phyloP scores from a whole-genome alignment of 257 asterid species.

The Petunia secreta region DNA sequence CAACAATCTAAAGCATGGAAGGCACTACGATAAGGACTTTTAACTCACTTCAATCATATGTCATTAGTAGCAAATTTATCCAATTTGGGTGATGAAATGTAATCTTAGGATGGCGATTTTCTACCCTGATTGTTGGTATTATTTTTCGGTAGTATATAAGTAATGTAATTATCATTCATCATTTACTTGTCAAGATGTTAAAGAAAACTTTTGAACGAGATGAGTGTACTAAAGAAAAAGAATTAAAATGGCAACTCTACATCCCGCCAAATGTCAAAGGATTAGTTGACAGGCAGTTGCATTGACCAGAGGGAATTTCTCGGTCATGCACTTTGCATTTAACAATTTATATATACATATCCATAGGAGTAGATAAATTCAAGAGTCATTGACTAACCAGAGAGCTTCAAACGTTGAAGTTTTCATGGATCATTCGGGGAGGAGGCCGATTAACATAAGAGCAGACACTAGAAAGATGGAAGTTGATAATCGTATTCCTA shows the following conservation, averaged over 20 bases:
- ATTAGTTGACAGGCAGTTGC: background rate
- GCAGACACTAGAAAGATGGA: conserved; percentile 48
- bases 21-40: too few species aligned
- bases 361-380: background rate
- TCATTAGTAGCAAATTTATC: too few species aligned
- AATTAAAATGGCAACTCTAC: background rate
- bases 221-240: background rate
- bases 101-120: too few species aligned
- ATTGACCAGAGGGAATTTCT: background rate
- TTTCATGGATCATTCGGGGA: conserved; percentile 26
- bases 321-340: background rate
- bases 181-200: too few species aligned
- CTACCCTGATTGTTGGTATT: too few species aligned
- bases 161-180: too few species aligned
- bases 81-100: too few species aligned
- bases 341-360: too few species aligned
- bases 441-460: conserved; percentile 39
- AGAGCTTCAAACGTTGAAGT: background rate
- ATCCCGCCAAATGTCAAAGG: background rate
- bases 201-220: too few species aligned
- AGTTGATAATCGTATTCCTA: conserved; percentile 75
- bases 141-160: too few species aligned
- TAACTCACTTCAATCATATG: too few species aligned
- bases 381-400: background rate
- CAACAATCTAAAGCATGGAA: too few species aligned